phyloP scores from a whole-genome alignment of 352 stramenopile genomes.

The Phytophthora chlamydospora region DNA sequence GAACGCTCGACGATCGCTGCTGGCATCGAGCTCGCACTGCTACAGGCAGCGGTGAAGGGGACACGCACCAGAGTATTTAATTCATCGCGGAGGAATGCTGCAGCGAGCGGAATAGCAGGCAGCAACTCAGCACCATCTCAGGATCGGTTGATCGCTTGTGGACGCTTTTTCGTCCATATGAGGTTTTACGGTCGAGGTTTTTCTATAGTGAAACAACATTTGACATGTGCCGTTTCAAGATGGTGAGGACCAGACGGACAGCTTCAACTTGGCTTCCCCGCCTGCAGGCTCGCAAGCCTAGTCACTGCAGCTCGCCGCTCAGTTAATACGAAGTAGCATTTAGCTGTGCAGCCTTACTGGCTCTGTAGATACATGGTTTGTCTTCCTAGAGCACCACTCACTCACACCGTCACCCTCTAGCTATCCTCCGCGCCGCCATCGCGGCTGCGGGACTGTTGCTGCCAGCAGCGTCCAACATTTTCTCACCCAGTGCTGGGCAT shows the following conservation, averaged over 20 bases:
- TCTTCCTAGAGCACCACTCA: constrained; percentile 2
- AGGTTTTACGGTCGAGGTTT: background rate
- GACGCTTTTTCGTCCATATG: constrained; percentile 5
- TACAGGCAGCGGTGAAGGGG: background rate
- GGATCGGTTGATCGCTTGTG: constrained; percentile 1
- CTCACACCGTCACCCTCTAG: constrained; percentile 12
- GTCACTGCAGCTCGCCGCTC: background rate
- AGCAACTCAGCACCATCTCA: background rate
- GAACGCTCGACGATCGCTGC: constrained; percentile 7
- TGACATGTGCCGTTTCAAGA: background rate
- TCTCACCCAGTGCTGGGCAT: background rate
- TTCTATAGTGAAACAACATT: background rate
- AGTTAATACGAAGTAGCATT: constrained; percentile 11
- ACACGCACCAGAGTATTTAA: background rate
- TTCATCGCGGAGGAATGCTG: background rate
- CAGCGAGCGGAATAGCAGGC: background rate
- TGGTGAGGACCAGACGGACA: background rate
- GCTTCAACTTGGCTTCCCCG: too few relatives aligned
- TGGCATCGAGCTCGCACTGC: background rate
- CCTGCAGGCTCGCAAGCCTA: background rate
- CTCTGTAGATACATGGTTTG: constrained; percentile 18
- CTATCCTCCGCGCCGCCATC: constrained; percentile 18
- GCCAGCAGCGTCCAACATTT: background rate
- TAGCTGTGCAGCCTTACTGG: constrained; percentile 9
- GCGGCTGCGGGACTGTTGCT: constrained; percentile 21